These are phyloP conservation scores for Penicillium malachiteum DNA, from an alignment of 495 filamentous ascomycete genomes.

Conservation along the genomic window DNA sequence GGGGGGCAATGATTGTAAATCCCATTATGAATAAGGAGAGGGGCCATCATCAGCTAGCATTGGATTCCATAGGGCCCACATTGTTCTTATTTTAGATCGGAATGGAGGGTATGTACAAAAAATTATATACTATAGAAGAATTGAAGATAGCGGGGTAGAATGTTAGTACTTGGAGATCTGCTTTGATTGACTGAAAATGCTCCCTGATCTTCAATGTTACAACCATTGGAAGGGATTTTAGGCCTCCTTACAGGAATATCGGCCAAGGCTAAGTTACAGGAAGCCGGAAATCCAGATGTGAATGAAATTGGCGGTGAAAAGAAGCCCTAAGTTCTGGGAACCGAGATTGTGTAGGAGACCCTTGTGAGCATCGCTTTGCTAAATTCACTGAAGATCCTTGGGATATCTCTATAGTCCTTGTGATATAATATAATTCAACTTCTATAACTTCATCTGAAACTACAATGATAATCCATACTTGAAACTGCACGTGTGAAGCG, in stretches of 20 bases:
- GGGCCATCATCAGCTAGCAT: neutral
- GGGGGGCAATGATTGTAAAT: neutral
- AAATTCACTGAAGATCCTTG: no score
- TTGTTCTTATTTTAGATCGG: neutral
- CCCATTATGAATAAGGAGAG: neutral
- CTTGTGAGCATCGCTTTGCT: no score
- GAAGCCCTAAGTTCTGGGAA: neutral
- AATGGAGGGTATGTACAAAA: neutral
- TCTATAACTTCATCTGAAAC: neutral
- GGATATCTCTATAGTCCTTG: no score
- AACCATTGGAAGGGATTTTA: no score
- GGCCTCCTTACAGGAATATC: neutral
- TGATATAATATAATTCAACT: neutral
- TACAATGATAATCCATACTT: neutral
- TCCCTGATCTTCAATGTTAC: no score
- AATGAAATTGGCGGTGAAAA: conserved; percentile 10
- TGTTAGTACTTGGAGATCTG: no score
- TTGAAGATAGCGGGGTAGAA: no score
- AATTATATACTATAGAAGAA: no score
- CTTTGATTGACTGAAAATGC: no score
- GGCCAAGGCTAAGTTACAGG: neutral
- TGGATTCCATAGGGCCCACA: neutral
- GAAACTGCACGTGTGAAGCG: conserved; percentile 1
- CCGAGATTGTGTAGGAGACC: no score
- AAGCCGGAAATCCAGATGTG: neutral